phyloP scores from a whole-genome alignment of 176 grass and related monocot genomes.

The Aegilops bicornis region DNA sequence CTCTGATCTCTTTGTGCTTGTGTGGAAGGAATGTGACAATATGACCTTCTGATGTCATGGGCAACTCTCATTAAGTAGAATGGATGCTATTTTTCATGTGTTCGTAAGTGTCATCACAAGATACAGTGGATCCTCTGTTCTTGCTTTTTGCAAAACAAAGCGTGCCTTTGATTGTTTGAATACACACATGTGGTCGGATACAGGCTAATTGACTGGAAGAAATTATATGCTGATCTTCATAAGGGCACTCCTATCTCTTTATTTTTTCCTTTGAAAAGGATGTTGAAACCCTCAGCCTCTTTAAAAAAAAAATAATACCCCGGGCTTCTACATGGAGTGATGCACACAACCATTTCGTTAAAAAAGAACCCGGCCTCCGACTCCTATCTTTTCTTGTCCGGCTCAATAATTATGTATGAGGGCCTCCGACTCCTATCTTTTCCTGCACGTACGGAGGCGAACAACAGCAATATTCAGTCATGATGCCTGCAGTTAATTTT shows the following conservation, averaged over 20 bases:
- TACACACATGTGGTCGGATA: too few relatives aligned
- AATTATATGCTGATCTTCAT: background rate
- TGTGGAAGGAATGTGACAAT: constrained; percentile 62
- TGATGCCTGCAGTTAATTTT: background rate
- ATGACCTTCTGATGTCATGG: constrained; percentile 56
- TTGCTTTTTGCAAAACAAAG: background rate
- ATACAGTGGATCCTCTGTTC: background rate
- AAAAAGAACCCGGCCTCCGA: too few relatives aligned
- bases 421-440: background rate
- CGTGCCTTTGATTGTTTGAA: background rate
- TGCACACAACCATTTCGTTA: too few relatives aligned
- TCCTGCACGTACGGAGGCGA: background rate
- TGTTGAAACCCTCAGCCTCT: too few relatives aligned
- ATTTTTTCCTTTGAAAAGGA: too few relatives aligned
- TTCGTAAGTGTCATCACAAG: background rate
- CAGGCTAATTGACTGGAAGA: background rate
- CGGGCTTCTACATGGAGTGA: too few relatives aligned
- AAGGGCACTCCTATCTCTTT: background rate
- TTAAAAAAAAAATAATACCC: too few relatives aligned
- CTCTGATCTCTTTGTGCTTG: constrained; percentile 55
- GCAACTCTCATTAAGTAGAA: background rate
- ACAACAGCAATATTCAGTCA: background rate
- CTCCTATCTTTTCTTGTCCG: background rate
- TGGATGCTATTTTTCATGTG: background rate
- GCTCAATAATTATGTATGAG: too few relatives aligned